phyloP scores from a whole-genome alignment of 2,329 filamentous ascomycete species.

The Didymella segeticola region DNA sequence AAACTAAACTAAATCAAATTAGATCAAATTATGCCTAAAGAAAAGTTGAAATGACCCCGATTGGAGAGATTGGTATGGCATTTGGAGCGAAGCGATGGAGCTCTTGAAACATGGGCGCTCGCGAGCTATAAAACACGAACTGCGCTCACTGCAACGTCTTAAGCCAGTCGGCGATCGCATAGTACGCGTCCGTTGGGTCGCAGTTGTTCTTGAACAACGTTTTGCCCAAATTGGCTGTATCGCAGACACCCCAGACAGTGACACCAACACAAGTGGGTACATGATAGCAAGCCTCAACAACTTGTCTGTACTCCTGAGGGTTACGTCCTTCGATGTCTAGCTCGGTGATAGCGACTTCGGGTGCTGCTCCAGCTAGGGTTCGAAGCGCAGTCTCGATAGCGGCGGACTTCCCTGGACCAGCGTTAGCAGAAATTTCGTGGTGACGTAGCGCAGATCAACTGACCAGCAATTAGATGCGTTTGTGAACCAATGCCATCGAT shows the following conservation, averaged over 20 bases:
- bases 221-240: slow-evolving; percentile 54
- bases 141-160: no score
- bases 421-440: neutral
- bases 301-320: slow-evolving; percentile 63
- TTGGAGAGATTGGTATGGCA: no score
- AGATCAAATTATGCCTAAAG: no score
- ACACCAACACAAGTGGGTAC: slow-evolving; percentile 69
- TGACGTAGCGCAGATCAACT: neutral
- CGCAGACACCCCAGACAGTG: slow-evolving; percentile 65
- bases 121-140: no score
- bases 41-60: no score
- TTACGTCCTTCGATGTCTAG: slow-evolving; percentile 69
- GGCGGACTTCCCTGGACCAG: neutral
- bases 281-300: slow-evolving; percentile 63
- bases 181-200: slow-evolving; percentile 52
- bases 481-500: slow-evolving; percentile 71
- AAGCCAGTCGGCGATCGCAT: slow-evolving; percentile 10
- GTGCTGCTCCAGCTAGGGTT: neutral
- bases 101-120: no score
- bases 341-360: slow-evolving; percentile 70
- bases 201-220: slow-evolving; percentile 54
- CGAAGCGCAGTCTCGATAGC: neutral
- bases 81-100: no score
- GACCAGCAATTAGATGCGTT: slow-evolving; percentile 38
- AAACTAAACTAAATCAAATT: no score